Conservation (phyloP, 1,284 basidiomycete species). For the Pyrrhoderma noxium region DNA sequence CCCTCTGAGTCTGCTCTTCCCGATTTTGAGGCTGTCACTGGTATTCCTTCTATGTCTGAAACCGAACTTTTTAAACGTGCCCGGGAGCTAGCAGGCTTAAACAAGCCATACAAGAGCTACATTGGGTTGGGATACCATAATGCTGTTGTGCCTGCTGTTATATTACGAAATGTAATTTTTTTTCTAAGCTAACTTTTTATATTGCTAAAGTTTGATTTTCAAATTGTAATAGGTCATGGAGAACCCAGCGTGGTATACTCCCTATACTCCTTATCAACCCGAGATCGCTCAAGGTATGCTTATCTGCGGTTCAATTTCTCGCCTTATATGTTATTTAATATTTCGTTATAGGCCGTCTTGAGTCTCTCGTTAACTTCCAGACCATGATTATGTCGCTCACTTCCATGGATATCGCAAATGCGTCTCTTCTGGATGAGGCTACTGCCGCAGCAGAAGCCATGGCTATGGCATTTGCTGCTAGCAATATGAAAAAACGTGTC, state of each 20-base stretch:
- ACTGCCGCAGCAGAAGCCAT: slow-evolving; percentile 93
- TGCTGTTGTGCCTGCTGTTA: slow-evolving; percentile 88
- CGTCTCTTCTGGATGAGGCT: slow-evolving; percentile 86
- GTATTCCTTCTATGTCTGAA: slow-evolving; percentile 78
- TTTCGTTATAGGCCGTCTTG: slow-evolving; percentile 66
- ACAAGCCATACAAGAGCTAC: slow-evolving; percentile 84
- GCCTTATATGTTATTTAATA: background rate
- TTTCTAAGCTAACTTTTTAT: slow-evolving; percentile 5
- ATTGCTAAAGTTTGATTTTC: slow-evolving; percentile 3
- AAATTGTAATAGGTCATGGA: slow-evolving; percentile 66
- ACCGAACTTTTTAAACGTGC: slow-evolving; percentile 77
- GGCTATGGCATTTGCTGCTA: slow-evolving; percentile 71
- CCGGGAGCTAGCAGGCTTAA: slow-evolving; percentile 68
- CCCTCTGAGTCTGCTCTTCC: slow-evolving; percentile 39
- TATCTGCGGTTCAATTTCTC: background rate
- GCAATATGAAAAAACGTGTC: slow-evolving; percentile 69
- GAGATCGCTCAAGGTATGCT: slow-evolving; percentile 83
- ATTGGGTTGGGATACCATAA: slow-evolving; percentile 99
- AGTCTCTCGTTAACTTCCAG: slow-evolving; percentile 96
- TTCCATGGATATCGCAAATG: slow-evolving; percentile 91
- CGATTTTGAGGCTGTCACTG: slow-evolving; percentile 42
- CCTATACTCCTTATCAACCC: slow-evolving; percentile 92
- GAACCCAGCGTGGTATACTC: slow-evolving; percentile 98
- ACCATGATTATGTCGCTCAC: slow-evolving; percentile 95
- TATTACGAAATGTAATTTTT: slow-evolving; percentile 77